phyloP scores from a whole-genome alignment of 169 alveolate genomes.

The Eimeria zaria region DNA sequence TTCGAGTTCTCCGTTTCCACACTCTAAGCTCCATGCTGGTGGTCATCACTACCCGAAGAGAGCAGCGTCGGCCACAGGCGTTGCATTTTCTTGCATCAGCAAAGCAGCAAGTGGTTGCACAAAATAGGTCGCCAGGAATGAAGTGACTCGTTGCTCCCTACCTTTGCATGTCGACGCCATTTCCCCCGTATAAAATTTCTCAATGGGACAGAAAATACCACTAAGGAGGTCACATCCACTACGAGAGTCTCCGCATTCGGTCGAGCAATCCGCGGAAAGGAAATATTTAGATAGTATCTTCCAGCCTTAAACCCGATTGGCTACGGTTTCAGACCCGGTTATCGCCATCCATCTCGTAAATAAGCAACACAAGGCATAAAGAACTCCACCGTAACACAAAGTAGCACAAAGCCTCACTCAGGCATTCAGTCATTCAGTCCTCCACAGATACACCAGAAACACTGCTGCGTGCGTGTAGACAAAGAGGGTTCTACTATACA shows the following conservation, averaged over 20 bases:
- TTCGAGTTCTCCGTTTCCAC: background rate
- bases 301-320: background rate
- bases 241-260: background rate
- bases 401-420: background rate
- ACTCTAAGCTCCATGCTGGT: background rate
- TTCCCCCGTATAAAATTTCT: too few species aligned
- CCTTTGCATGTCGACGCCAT: background rate
- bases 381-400: background rate
- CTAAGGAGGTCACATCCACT: too few species aligned
- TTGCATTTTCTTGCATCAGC: background rate
- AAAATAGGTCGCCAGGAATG: background rate
- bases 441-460: background rate
- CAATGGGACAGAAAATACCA: too few species aligned
- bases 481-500: background rate
- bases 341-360: background rate
- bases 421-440: background rate
- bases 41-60: background rate
- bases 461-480: background rate
- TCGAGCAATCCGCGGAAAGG: background rate
- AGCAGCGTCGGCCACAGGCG: background rate
- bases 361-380: background rate
- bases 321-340: background rate
- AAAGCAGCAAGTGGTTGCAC: background rate
- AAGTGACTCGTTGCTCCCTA: background rate
- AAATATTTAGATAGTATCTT: background rate